phyloP scores from a whole-genome alignment of 129 eudicot species.

The Mikania micrantha region DNA sequence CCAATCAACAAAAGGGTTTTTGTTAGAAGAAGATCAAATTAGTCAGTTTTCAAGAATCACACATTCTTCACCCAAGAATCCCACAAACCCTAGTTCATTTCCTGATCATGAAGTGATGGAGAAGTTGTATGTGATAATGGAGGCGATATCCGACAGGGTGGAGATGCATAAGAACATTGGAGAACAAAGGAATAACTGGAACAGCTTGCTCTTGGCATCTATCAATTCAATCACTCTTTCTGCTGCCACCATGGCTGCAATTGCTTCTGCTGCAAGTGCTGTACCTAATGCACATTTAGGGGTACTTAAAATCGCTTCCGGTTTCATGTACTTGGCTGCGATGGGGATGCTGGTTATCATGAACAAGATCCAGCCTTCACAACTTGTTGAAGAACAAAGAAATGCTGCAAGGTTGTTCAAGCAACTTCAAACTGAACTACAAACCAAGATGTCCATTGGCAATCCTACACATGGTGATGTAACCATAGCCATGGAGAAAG shows the following conservation, averaged over 20 bases:
- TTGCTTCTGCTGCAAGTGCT: slow-evolving; percentile 27
- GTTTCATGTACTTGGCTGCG: slow-evolving; percentile 34
- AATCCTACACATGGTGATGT: slow-evolving; percentile 18
- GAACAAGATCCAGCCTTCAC: slow-evolving; percentile 56
- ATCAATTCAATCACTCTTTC: slow-evolving; percentile 37
- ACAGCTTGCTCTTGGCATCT: slow-evolving; percentile 30
- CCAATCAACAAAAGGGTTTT: slow-evolving; percentile 8
- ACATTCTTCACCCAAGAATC: slow-evolving; percentile 5
- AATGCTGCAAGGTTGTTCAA: slow-evolving; percentile 41
- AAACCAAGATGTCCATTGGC: slow-evolving; percentile 20
- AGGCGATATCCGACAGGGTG: slow-evolving; percentile 38
- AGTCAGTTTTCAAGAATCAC: too few relatives aligned
- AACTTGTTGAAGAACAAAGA: slow-evolving; percentile 51
- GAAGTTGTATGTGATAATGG: slow-evolving; percentile 39
- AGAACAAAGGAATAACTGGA: slow-evolving; percentile 45
- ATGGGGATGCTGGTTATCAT: slow-evolving; percentile 36
- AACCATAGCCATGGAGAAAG: slow-evolving; percentile 40
- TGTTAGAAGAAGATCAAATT: slow-evolving; percentile 24
- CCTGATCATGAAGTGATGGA: slow-evolving; percentile 18
- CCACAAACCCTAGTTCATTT: neutral
- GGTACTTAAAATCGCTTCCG: slow-evolving; percentile 39
- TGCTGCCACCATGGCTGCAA: slow-evolving; percentile 35
- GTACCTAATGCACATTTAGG: slow-evolving; percentile 17
- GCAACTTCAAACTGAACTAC: slow-evolving; percentile 26
- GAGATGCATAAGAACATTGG: slow-evolving; percentile 49